Conservation (phyloP, 148 eudicot genomes). For the Spergularia bocconei region DNA sequence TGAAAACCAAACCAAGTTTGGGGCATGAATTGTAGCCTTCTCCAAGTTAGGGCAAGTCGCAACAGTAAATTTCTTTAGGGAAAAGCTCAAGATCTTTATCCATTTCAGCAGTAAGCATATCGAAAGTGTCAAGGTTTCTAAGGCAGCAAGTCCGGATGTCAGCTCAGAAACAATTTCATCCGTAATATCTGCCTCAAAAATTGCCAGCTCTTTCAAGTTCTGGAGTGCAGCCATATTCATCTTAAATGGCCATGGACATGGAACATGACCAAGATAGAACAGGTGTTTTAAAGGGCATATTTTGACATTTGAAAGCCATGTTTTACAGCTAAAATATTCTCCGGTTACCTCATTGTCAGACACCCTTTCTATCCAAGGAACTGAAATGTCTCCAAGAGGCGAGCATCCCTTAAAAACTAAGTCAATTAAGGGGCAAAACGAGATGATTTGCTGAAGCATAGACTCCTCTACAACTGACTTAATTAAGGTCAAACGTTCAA, state of each 20-base stretch:
- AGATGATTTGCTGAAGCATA: slow-evolving; percentile 4
- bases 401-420: neutral
- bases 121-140: neutral
- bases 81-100: neutral
- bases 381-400: neutral
- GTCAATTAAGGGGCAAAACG: neutral
- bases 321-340: neutral
- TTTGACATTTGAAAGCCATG: neutral
- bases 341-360: neutral
- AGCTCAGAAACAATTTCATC: neutral
- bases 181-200: neutral
- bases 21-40: slow-evolving; percentile 4
- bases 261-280: neutral
- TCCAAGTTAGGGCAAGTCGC: neutral
- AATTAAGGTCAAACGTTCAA: neutral
- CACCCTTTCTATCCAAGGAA: neutral
- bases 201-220: neutral
- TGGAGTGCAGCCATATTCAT: neutral
- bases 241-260: neutral
- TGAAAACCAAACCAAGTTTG: slow-evolving; percentile 10
- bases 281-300: neutral
- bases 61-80: neutral
- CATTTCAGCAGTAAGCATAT: neutral
- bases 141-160: neutral
- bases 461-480: neutral